These are phyloP conservation scores for Trichosporon sp. DNA, from an alignment of 1,284 basidiomycete genomes.

Conservation along the genomic window DNA sequence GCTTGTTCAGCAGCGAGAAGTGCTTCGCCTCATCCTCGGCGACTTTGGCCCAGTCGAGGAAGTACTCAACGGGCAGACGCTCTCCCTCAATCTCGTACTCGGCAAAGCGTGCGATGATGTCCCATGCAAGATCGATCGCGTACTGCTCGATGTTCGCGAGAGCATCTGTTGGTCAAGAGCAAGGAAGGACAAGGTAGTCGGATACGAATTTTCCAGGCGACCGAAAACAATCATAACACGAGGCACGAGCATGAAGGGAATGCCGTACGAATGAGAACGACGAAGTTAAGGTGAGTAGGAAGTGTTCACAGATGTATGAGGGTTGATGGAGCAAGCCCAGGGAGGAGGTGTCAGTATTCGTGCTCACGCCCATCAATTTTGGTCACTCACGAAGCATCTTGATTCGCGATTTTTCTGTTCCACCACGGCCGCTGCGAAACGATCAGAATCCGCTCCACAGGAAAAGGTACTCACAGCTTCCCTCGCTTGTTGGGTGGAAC, in stretches of 20 bases:
- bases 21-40: slow-evolving; percentile 84
- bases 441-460: slow-evolving; percentile 24
- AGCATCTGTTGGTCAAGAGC: slow-evolving; percentile 58
- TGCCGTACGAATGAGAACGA: not conserved
- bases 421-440: slow-evolving; percentile 59
- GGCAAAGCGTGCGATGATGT: slow-evolving; percentile 79
- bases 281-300: too few species aligned
- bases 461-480: slow-evolving; percentile 33
- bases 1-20: slow-evolving; percentile 57
- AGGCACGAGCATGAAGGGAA: too few species aligned
- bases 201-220: not conserved
- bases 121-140: slow-evolving; percentile 85
- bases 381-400: slow-evolving; percentile 66
- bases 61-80: slow-evolving; percentile 72
- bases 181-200: not conserved
- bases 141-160: slow-evolving; percentile 90
- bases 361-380: not conserved
- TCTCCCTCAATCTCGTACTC: slow-evolving; percentile 49
- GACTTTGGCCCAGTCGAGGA: slow-evolving; percentile 72
- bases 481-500: slow-evolving; percentile 63
- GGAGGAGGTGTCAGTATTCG: not conserved
- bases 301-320: not conserved
- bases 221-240: not conserved
- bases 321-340: not conserved
- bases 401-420: slow-evolving; percentile 66